Conservation (phyloP, 208 protist genomes). For the Herpetomonas samuelpessoai region DNA sequence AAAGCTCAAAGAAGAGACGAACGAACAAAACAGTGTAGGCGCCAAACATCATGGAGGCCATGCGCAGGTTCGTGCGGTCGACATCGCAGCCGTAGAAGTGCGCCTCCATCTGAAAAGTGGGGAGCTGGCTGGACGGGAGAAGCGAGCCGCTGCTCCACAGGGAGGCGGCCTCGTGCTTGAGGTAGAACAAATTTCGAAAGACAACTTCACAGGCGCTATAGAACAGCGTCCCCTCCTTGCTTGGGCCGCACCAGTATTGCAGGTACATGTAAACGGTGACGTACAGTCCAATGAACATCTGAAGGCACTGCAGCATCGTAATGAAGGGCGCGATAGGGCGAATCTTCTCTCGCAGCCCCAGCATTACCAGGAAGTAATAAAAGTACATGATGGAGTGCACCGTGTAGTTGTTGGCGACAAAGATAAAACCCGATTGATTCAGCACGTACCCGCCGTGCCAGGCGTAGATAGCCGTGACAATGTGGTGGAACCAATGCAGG, state of each 20-base stretch:
- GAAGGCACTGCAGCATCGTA: slow-evolving; percentile 77
- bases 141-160: background rate
- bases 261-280: slow-evolving; percentile 47
- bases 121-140: background rate
- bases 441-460: slow-evolving; percentile 63
- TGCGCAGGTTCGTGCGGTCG: slow-evolving; percentile 30
- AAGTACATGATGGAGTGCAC: slow-evolving; percentile 96
- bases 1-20: slow-evolving; percentile 52
- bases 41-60: slow-evolving; percentile 86
- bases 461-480: slow-evolving; percentile 87
- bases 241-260: slow-evolving; percentile 14
- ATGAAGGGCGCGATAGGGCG: slow-evolving; percentile 83
- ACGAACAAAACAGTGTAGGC: slow-evolving; percentile 87
- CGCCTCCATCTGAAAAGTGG: background rate
- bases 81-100: slow-evolving; percentile 32
- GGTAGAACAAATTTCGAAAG: background rate
- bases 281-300: slow-evolving; percentile 90
- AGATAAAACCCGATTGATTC: slow-evolving; percentile 68
- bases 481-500: slow-evolving; percentile 94
- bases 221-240: background rate
- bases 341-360: slow-evolving; percentile 44
- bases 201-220: background rate
- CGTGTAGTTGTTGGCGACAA: slow-evolving; percentile 90
- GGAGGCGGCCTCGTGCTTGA: background rate
- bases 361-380: slow-evolving; percentile 90